Base-by-base conservation (phyloP, 371 early-diverging fungal species). In the Lichtheimia ramosa region DNA sequence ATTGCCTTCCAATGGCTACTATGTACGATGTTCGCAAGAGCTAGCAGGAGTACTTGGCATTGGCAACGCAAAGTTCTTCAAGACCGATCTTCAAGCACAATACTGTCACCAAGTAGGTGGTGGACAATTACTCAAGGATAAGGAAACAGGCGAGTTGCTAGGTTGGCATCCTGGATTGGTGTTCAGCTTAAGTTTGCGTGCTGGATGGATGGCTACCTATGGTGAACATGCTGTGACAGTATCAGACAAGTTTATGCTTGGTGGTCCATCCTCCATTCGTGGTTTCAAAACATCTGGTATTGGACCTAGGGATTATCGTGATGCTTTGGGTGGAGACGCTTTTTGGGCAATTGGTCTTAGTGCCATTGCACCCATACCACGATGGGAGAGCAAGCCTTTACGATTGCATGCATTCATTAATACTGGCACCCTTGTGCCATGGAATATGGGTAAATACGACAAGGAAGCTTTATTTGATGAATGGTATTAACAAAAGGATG, bases 281-380 rank as follows among this genome's bases (percentile, higher is more conserved):
- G 98, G 98, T 5, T 97, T 96, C 80, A 75, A 76, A 68, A 84
- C 86, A 48, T 81, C 84, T 61, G 96, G 98, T 6, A 71, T 96
- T 20, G 98, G 98, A 2, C 96, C 96, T 12, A 78, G 84, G 40
- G 96, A 96, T 62, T 80, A 83, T 53, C 66, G 87, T 27, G 96
- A 97, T 69, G 81, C 87, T 1, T 65, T 97, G 2, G 98, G 98
- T 51, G 98, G 96, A 24, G 89, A 95, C 50, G 70, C 85, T 49
- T 94, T 89, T 66, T 84, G 88, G 73, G 84, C 91, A 5, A 83
- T 81, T 0, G 96, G 96, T 0, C 49, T 93, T 12, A 90, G 90
- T 60, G 75, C 91, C 43, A 85, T 93, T 58, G 88, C 94, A 0
- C 94, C 94, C 6, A 63, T 96, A 59, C 96, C 96, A 4, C 84